A percentile compares a stretch with the other conserved stretches of the same genome.
These are phyloP conservation scores for Vickermania spadyakhi DNA, from an alignment of 208 protist genomes.

Conservation along the genomic window DNA sequence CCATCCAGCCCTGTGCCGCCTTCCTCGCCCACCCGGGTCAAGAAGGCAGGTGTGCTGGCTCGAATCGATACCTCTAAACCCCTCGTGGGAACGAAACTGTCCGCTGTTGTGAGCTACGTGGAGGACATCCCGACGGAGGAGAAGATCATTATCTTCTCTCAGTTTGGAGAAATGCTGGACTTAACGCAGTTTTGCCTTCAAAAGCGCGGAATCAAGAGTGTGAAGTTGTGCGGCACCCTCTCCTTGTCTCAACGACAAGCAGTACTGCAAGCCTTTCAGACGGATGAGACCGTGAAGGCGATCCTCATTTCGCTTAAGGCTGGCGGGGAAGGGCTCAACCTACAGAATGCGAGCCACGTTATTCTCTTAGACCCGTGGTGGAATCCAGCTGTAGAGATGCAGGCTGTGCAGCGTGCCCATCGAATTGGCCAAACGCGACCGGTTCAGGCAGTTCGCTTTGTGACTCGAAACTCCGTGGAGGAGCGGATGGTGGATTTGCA, in stretches of 20 bases:
- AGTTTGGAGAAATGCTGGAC: conserved; percentile 96
- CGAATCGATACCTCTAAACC: conserved; percentile 72
- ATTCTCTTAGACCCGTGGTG: conserved; percentile 98
- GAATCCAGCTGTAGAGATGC: conserved; percentile 97
- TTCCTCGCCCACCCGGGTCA: neutral
- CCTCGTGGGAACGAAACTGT: conserved; percentile 81
- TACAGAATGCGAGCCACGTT: conserved; percentile 97
- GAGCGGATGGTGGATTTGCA: conserved; percentile 91
- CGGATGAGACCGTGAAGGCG: conserved; percentile 79
- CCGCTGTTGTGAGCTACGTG: conserved; percentile 85
- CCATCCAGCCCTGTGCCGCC: neutral
- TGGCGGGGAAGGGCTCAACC: conserved; percentile 98
- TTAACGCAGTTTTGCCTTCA: conserved; percentile 87
- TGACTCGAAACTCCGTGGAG: conserved; percentile 88
- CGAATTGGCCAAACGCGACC: conserved; percentile 97
- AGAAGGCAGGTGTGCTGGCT: conserved; percentile 38
- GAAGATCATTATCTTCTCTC: conserved; percentile 92
- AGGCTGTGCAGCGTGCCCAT: conserved; percentile 97
- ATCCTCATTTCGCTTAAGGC: conserved; percentile 98
- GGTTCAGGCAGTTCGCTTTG: conserved; percentile 94
- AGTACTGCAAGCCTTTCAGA: conserved; percentile 74
- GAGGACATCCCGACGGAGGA: conserved; percentile 53
- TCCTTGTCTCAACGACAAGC: conserved; percentile 71
- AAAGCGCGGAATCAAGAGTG: conserved; percentile 56
- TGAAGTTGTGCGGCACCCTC: conserved; percentile 89